Evolutionary conservation across 1,284 basidiomycete genomes (phyloP).

Genomic region (Trichosporon sp.): DNA sequence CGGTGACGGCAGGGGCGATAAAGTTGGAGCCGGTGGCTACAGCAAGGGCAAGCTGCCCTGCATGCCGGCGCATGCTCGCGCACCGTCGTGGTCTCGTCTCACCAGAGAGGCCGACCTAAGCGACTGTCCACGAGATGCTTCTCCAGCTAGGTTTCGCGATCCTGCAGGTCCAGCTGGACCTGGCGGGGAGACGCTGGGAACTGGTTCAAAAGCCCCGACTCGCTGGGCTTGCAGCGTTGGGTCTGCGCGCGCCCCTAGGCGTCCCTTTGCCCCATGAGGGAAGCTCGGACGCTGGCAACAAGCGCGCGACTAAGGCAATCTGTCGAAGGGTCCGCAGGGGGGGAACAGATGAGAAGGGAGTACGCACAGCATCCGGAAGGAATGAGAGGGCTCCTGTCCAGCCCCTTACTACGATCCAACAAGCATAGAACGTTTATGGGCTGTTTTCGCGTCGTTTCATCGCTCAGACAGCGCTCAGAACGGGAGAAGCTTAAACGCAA

Average conservation of each 20-base stretch:
- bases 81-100: not conserved
- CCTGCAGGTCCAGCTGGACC: not conserved
- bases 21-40: not conserved
- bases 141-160: not conserved
- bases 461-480: not conserved
- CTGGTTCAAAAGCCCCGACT: not conserved
- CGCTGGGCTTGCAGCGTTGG: not conserved
- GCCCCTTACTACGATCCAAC: not conserved
- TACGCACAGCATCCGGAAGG: not conserved
- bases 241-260: not conserved
- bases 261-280: not conserved
- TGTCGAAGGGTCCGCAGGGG: not conserved
- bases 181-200: not conserved
- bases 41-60: not conserved
- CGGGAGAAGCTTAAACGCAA: constrained; percentile 6
- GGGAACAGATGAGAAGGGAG: not conserved
- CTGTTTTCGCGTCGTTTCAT: not conserved
- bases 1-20: not conserved
- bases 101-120: not conserved
- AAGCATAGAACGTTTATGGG: constrained; percentile 6
- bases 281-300: not conserved
- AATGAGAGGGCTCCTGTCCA: not conserved
- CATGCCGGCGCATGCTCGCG: not conserved
- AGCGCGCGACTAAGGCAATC: not conserved
- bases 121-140: not conserved